These are phyloP conservation scores for Aspergillus alliaceus DNA, from an alignment of 2,329 filamentous ascomycete species.

Conservation along the genomic window DNA sequence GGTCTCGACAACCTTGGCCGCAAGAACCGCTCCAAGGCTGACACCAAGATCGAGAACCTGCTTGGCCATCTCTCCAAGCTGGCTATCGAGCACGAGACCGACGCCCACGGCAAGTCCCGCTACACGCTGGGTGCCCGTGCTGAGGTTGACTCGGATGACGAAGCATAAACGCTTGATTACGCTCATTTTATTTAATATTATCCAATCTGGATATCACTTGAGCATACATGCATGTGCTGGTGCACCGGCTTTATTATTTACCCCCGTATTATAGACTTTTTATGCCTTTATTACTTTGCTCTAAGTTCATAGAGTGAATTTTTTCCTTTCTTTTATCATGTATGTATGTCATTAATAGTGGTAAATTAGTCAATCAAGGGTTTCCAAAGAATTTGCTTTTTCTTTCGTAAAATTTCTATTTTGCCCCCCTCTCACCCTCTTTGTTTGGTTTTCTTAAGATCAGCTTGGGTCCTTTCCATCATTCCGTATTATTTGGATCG, in stretches of 20 bases:
- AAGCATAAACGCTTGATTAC: constrained; percentile 33
- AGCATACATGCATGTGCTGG: constrained; percentile 32
- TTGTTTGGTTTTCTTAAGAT: neutral
- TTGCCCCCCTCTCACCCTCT: neutral
- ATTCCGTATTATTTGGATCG: neutral
- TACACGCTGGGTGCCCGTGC: constrained; percentile 44
- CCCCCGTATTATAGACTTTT: constrained; percentile 41
- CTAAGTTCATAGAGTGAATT: constrained; percentile 34
- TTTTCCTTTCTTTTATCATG: constrained; percentile 40
- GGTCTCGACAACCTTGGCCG: constrained; percentile 53
- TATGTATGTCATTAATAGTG: constrained; percentile 46
- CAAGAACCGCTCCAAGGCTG: constrained; percentile 51
- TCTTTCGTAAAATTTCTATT: neutral
- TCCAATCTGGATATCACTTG: constrained; percentile 37
- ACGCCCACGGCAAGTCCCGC: constrained; percentile 46
- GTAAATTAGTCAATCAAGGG: constrained; percentile 35
- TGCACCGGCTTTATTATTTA: constrained; percentile 25
- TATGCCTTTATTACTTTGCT: constrained; percentile 32
- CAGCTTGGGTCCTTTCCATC: neutral
- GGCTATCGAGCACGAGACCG: constrained; percentile 51
- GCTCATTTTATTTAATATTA: constrained; percentile 22
- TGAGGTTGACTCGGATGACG: constrained; percentile 47
- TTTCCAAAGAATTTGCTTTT: constrained; percentile 16
- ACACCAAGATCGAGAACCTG: constrained; percentile 57
- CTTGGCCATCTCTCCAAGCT: constrained; percentile 53